Percentiles rank a stretch among this genome's conserved stretches.
Conservation (phyloP, 2,329 filamentous ascomycete genomes). For the Xylaria sp. region DNA sequence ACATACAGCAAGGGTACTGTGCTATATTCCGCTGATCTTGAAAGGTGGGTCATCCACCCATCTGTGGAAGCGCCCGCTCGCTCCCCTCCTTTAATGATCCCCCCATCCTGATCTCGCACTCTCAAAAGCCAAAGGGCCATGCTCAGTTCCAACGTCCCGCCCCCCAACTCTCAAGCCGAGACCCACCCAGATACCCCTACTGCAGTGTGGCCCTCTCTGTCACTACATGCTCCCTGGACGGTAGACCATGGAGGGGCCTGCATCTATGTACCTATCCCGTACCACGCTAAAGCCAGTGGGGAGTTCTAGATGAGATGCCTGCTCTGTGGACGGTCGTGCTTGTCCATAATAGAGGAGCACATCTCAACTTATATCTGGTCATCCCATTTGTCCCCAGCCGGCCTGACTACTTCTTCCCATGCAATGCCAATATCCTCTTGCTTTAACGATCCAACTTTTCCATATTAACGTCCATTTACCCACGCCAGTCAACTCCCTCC, state of each 20-base stretch:
- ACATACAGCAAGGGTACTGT: slow-evolving; percentile 19
- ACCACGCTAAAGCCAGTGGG: slow-evolving; percentile 23
- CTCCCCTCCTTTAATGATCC: slow-evolving; percentile 28
- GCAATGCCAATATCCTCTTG: slow-evolving; percentile 39
- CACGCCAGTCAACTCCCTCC: slow-evolving; percentile 44
- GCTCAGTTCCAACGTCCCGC: slow-evolving; percentile 12
- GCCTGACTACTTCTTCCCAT: slow-evolving; percentile 34
- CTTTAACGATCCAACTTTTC: slow-evolving; percentile 41
- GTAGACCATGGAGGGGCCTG: slow-evolving; percentile 22
- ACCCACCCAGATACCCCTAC: slow-evolving; percentile 19
- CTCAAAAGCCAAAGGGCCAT: slow-evolving; percentile 3
- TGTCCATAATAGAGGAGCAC: slow-evolving; percentile 31
- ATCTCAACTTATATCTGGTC: slow-evolving; percentile 40
- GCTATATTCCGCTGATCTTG: slow-evolving; percentile 37
- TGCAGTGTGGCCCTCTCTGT: slow-evolving; percentile 19
- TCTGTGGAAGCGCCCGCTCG: slow-evolving; percentile 25
- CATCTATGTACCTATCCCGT: slow-evolving; percentile 27
- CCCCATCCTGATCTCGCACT: slow-evolving; percentile 34
- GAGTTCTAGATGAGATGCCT: slow-evolving; percentile 30
- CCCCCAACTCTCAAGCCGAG: slow-evolving; percentile 23
- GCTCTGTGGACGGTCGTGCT: slow-evolving; percentile 24
- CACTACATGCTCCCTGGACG: slow-evolving; percentile 26
- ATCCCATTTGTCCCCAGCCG: slow-evolving; percentile 35
- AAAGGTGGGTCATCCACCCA: slow-evolving; percentile 20
- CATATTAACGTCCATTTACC: slow-evolving; percentile 48